Conservation (phyloP, 1,139 yeast genomes). For the Blastobotrys serpentis region DNA sequence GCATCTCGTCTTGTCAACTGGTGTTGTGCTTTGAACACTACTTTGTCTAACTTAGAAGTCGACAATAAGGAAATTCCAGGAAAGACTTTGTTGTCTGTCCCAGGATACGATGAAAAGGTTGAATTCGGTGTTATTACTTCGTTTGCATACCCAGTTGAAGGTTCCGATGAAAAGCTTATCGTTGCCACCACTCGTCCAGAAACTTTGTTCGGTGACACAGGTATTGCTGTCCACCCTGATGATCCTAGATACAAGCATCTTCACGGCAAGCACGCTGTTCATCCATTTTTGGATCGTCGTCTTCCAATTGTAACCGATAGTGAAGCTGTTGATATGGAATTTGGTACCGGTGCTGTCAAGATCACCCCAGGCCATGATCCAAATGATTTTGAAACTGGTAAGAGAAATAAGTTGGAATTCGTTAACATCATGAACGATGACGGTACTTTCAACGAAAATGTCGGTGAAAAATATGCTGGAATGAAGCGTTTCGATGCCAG, state of each 20-base stretch:
- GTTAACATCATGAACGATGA: conserved; percentile 90
- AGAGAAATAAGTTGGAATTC: conserved; percentile 85
- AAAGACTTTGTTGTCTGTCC: conserved; percentile 75
- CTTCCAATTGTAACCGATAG: conserved; percentile 86
- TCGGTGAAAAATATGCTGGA: conserved; percentile 80
- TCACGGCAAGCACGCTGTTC: conserved; percentile 88
- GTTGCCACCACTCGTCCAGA: conserved; percentile 99
- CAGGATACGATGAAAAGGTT: conserved; percentile 84
- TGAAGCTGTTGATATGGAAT: conserved; percentile 98
- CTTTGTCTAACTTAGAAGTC: conserved; percentile 93
- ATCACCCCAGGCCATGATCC: conserved; percentile 98
- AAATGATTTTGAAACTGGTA: conserved; percentile 95
- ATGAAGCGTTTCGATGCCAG: conserved; percentile 95
- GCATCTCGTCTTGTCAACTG: conserved; percentile 93
- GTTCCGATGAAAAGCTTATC: conserved; percentile 80
- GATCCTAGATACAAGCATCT: conserved; percentile 89
- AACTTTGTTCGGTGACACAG: conserved; percentile 97
- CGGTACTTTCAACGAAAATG: conserved; percentile 84
- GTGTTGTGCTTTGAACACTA: conserved; percentile 94
- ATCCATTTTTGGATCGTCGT: conserved; percentile 84
- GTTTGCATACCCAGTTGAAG: conserved; percentile 86
- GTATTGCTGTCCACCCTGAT: conserved; percentile 94
- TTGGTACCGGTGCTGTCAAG: conserved; percentile 99
- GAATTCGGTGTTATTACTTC: conserved; percentile 97
- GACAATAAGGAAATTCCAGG: conserved; percentile 88